Percentiles rank a stretch among this genome's conserved stretches.
phyloP scores from a whole-genome alignment of 495 filamentous ascomycete genomes.

The Annulohypoxylon maeteangense region DNA sequence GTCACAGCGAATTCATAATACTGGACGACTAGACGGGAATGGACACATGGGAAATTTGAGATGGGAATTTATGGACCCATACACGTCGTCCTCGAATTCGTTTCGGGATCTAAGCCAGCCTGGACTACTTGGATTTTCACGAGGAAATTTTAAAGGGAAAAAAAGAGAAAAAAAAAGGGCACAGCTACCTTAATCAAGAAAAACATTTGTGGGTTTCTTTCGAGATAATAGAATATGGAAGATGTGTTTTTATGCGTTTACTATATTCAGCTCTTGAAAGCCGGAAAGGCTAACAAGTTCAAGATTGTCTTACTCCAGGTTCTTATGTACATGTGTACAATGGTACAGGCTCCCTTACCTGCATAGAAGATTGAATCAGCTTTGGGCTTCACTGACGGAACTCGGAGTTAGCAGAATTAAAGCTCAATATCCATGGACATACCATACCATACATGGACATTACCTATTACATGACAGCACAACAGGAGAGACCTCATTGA shows the following conservation, averaged over 20 bases:
- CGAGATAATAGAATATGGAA: neutral
- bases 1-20: neutral
- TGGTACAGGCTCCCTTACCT: constrained; percentile 17
- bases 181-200: neutral
- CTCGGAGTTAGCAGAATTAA: constrained; percentile 34
- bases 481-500: neutral
- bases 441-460: too few species aligned
- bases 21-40: neutral
- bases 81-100: constrained; percentile 22
- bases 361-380: constrained; percentile 8
- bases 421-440: neutral
- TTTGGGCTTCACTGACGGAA: neutral
- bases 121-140: neutral
- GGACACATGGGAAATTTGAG: constrained; percentile 17
- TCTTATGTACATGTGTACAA: neutral
- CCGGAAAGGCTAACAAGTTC: neutral
- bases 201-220: constrained; percentile 2
- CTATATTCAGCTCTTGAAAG: constrained; percentile 1
- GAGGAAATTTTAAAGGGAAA: neutral
- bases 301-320: neutral
- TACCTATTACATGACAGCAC: neutral
- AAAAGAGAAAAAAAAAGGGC: neutral
- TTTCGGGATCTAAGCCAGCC: constrained; percentile 22
- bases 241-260: neutral
- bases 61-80: constrained; percentile 22